A percentile compares a stretch with the other conserved stretches of the same genome.
phyloP scores from a whole-genome alignment of 2,329 filamentous ascomycete species.

The Aspergillus sp. region DNA sequence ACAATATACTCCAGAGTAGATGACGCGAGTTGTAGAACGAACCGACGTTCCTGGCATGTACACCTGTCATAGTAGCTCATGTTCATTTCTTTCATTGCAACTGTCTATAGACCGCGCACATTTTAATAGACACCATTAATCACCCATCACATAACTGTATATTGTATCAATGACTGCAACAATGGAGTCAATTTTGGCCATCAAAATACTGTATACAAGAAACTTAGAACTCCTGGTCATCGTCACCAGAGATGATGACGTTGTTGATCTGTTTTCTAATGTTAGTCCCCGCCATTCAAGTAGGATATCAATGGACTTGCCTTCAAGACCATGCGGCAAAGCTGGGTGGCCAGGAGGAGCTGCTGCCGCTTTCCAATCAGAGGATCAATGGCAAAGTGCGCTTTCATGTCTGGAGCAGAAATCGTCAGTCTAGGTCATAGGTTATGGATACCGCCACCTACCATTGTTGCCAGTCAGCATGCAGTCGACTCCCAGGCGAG shows the following conservation, averaged over 20 bases:
- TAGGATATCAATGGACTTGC: constrained; percentile 40
- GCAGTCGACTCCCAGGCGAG: constrained; percentile 88
- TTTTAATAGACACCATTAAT: constrained; percentile 16
- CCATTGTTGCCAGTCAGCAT: constrained; percentile 91
- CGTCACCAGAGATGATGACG: constrained; percentile 84
- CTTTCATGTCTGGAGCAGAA: constrained; percentile 74
- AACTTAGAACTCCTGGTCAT: constrained; percentile 79
- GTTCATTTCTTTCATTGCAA: constrained; percentile 20
- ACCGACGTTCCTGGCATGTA: not conserved
- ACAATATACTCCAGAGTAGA: no score
- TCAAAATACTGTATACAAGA: constrained; percentile 20
- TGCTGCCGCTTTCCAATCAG: constrained; percentile 98
- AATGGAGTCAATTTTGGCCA: constrained; percentile 16
- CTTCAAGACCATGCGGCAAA: constrained; percentile 98
- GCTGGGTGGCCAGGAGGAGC: constrained; percentile 89
- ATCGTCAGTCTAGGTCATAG: not conserved
- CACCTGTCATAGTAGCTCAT: constrained; percentile 1
- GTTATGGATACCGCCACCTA: constrained; percentile 38
- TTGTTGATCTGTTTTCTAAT: constrained; percentile 66
- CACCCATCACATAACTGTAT: constrained; percentile 15
- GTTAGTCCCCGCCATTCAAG: constrained; percentile 15
- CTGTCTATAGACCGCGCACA: constrained; percentile 16
- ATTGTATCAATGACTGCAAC: constrained; percentile 13
- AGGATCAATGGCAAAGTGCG: constrained; percentile 97
- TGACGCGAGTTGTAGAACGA: no score